Evolutionary conservation across 441 rosid genomes (phyloP).

Genomic region (Erysimum cheiri): DNA sequence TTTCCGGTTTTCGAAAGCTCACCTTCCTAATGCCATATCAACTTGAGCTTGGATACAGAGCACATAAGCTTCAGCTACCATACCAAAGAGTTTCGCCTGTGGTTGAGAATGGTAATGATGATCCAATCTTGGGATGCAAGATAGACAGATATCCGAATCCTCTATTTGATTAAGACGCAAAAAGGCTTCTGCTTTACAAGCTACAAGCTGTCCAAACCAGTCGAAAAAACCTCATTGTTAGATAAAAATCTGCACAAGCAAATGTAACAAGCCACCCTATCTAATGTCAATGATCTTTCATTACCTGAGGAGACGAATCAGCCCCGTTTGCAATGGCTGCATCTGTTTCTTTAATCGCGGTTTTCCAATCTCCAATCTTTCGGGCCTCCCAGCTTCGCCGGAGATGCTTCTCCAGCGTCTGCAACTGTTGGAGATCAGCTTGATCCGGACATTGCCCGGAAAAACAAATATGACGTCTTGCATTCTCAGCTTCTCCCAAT

Average conservation of each 20-base stretch:
- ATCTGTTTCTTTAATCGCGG: slow-evolving; percentile 54
- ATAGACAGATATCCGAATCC: slow-evolving; percentile 55
- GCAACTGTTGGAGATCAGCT: slow-evolving; percentile 61
- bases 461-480: slow-evolving; percentile 53
- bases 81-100: slow-evolving; percentile 51
- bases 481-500: slow-evolving; percentile 66
- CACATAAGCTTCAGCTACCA: slow-evolving; percentile 60
- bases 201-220: slow-evolving; percentile 55
- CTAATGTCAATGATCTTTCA: slow-evolving; percentile 24
- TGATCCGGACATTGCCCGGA: slow-evolving; percentile 65
- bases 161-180: slow-evolving; percentile 62
- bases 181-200: slow-evolving; percentile 69
- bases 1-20: slow-evolving; percentile 42
- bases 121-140: slow-evolving; percentile 51
- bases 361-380: slow-evolving; percentile 66
- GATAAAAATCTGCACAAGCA: background rate
- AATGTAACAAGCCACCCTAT: slow-evolving; percentile 17
- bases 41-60: slow-evolving; percentile 63
- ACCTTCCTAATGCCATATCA: slow-evolving; percentile 84
- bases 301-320: slow-evolving; percentile 68
- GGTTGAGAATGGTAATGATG: slow-evolving; percentile 35
- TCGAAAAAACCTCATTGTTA: slow-evolving; percentile 8
- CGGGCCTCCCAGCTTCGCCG: slow-evolving; percentile 57
- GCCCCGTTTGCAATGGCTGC: slow-evolving; percentile 63
- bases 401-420: slow-evolving; percentile 61